Evolutionary conservation across 208 protist genomes (phyloP).

Genomic region (Leptomonas seymouri): DNA sequence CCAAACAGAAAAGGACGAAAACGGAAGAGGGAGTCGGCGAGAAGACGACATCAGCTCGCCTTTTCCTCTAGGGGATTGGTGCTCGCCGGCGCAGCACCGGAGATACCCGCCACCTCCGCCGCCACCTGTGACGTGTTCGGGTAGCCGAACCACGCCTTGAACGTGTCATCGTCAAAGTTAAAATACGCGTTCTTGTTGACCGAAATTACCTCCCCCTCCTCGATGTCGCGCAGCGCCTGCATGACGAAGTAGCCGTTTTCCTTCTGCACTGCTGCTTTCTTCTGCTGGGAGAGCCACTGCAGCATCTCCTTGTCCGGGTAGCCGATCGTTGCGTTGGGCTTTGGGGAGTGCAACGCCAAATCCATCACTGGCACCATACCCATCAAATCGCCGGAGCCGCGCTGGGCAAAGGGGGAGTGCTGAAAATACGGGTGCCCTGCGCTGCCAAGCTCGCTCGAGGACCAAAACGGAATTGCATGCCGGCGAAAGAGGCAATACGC

Average conservation of each 20-base stretch:
- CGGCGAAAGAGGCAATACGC: slow-evolving; percentile 88
- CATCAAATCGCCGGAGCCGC: slow-evolving; percentile 63
- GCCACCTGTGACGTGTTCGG: slow-evolving; percentile 66
- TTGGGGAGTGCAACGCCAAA: slow-evolving; percentile 78
- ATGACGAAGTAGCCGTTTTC: slow-evolving; percentile 87
- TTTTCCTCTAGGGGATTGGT: slow-evolving; percentile 12
- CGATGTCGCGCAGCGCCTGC: slow-evolving; percentile 87
- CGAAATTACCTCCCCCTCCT: slow-evolving; percentile 71
- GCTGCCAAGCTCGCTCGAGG: slow-evolving; percentile 44
- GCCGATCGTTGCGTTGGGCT: slow-evolving; percentile 83
- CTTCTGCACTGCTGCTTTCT: slow-evolving; percentile 50
- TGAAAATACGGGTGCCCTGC: slow-evolving; percentile 82
- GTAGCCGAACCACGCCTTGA: slow-evolving; percentile 89
- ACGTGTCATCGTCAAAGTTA: slow-evolving; percentile 87
- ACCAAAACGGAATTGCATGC: slow-evolving; percentile 88
- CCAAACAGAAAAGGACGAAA: background rate
- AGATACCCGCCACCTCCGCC: slow-evolving; percentile 10
- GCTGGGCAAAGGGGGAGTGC: slow-evolving; percentile 52
- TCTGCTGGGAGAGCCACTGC: slow-evolving; percentile 78
- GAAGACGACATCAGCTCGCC: background rate
- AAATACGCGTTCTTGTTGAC: slow-evolving; percentile 90
- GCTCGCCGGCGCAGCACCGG: slow-evolving; percentile 1
- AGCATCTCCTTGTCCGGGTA: slow-evolving; percentile 89
- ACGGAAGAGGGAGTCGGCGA: background rate
- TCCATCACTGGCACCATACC: slow-evolving; percentile 89